phyloP scores from a whole-genome alignment of 1,284 basidiomycete genomes.

The Hortiboletus rubellus region DNA sequence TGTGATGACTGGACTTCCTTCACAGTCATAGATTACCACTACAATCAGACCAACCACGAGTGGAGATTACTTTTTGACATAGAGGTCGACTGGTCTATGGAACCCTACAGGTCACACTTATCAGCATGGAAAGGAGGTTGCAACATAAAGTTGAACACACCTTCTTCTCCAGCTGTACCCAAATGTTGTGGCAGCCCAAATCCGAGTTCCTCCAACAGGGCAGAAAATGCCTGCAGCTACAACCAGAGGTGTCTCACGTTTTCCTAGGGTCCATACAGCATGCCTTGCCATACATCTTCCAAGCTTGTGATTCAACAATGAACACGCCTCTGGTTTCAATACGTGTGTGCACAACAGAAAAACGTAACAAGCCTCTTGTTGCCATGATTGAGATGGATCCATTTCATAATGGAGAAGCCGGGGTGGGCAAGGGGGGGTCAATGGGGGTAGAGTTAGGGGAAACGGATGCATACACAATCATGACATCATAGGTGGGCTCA shows the following conservation, averaged over 20 bases:
- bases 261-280: slow-evolving; percentile 61
- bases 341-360: slow-evolving; percentile 61
- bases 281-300: slow-evolving; percentile 77
- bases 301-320: slow-evolving; percentile 75
- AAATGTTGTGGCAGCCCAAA: slow-evolving; percentile 54
- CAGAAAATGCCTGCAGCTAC: slow-evolving; percentile 61
- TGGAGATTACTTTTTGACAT: slow-evolving; percentile 33
- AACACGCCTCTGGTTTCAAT: slow-evolving; percentile 61
- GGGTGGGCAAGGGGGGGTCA: too few relatives aligned
- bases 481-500: slow-evolving; percentile 62
- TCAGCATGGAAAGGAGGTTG: neutral
- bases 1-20: too few relatives aligned
- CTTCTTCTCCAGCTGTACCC: slow-evolving; percentile 57
- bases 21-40: too few relatives aligned
- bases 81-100: slow-evolving; percentile 49
- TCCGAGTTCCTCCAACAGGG: slow-evolving; percentile 57
- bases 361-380: slow-evolving; percentile 66
- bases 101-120: slow-evolving; percentile 40
- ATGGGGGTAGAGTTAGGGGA: too few relatives aligned
- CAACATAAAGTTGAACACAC: slow-evolving; percentile 36
- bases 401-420: slow-evolving; percentile 82
- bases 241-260: slow-evolving; percentile 54
- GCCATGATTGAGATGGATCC: slow-evolving; percentile 80
- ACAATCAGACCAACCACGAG: too few relatives aligned
- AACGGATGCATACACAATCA: slow-evolving; percentile 65